phyloP scores from a whole-genome alignment of 208 protist species.

The Trypanosoma vivax region DNA sequence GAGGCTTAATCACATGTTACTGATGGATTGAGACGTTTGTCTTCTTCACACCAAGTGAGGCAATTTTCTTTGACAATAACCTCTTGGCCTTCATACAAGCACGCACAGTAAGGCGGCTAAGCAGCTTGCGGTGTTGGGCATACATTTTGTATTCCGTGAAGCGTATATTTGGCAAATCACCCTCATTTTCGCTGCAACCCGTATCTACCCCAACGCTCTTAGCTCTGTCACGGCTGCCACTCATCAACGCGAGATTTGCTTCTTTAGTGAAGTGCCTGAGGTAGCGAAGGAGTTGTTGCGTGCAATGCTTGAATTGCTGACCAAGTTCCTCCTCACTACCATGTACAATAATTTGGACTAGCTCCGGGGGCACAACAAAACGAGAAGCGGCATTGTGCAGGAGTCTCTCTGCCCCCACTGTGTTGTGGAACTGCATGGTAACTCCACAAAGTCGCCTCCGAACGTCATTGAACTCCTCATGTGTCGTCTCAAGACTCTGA shows the following conservation, averaged over 20 bases:
- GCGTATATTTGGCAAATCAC: constrained; percentile 10
- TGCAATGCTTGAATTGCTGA: constrained; percentile 51
- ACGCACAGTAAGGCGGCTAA: constrained; percentile 67
- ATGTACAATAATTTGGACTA: constrained; percentile 70
- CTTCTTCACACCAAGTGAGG: constrained; percentile 46
- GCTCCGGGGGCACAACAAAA: constrained; percentile 67
- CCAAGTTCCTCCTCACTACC: constrained; percentile 66
- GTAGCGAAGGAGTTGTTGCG: constrained; percentile 42
- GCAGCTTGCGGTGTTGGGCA: constrained; percentile 40
- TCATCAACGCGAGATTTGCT: not conserved
- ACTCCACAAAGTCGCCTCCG: constrained; percentile 43
- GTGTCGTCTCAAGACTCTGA: constrained; percentile 45
- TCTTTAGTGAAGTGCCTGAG: constrained; percentile 44
- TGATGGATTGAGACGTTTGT: constrained; percentile 86
- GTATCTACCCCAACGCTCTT: no score
- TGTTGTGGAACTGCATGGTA: constrained; percentile 40
- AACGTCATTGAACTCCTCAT: constrained; percentile 74
- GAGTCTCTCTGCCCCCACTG: constrained; percentile 33
- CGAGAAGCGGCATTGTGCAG: constrained; percentile 48
- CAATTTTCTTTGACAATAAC: constrained; percentile 64
- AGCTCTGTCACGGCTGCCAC: constrained; percentile 2
- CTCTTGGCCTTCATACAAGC: constrained; percentile 70
- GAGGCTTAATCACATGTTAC: constrained; percentile 58
- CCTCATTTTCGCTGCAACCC: not conserved
- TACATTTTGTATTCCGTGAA: constrained; percentile 50